Evolutionary conservation across 768 basidiomycete genomes (phyloP).

Genomic region (Xerocomellus intermedius): DNA sequence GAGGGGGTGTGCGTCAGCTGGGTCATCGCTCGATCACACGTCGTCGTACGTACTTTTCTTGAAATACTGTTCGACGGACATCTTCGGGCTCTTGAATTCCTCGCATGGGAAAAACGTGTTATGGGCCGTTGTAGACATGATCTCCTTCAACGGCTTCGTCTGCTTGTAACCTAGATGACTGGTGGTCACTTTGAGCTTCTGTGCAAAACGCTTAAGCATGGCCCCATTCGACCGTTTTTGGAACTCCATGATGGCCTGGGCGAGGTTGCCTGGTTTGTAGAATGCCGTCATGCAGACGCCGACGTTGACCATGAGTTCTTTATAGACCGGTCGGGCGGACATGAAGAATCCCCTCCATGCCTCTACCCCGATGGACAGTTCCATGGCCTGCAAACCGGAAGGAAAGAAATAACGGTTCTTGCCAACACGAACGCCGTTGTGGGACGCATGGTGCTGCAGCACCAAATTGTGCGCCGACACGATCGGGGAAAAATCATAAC

Average conservation of each 20-base stretch:
- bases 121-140: constrained; percentile 40
- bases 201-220: constrained; percentile 47
- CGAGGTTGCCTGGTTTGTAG: constrained; percentile 60
- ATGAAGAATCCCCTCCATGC: constrained; percentile 52
- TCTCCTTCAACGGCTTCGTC: constrained; percentile 46
- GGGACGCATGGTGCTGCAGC: constrained; percentile 42
- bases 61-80: constrained; percentile 68
- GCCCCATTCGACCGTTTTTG: constrained; percentile 37
- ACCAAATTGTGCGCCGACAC: constrained; percentile 48
- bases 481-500: constrained; percentile 42
- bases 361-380: constrained; percentile 39
- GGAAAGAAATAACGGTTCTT: constrained; percentile 53
- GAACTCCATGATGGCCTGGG: constrained; percentile 55
- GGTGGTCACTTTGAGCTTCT: constrained; percentile 57
- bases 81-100: constrained; percentile 45
- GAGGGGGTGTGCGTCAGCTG: constrained; percentile 5
- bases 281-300: constrained; percentile 56
- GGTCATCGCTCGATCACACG: neutral
- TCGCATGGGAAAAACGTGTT: constrained; percentile 53
- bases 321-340: constrained; percentile 48
- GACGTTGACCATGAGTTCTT: constrained; percentile 52
- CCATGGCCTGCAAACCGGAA: constrained; percentile 20
- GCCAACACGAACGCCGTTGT: constrained; percentile 46
- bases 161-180: constrained; percentile 52
- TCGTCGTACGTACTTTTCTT: constrained; percentile 45